Evolutionary conservation across 176 grass and related monocot genomes (phyloP).

Genomic region (Raddia distichophylla): DNA sequence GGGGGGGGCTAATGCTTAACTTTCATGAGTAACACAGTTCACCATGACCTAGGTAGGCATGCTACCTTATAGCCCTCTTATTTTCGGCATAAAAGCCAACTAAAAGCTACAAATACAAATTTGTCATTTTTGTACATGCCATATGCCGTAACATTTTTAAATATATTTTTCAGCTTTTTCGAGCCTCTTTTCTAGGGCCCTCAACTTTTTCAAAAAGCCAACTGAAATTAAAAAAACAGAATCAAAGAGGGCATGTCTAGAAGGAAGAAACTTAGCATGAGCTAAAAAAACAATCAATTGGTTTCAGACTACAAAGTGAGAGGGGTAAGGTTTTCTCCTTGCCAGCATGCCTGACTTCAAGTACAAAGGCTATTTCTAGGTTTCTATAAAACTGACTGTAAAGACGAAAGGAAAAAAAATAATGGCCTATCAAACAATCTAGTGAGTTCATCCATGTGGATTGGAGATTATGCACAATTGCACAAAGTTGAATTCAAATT

Average conservation of each 20-base stretch:
- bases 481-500: neutral
- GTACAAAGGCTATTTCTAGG: conserved; percentile 13
- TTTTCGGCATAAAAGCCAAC: too few species aligned
- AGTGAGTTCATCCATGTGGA: neutral
- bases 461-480: neutral
- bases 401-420: neutral
- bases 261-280: neutral
- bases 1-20: neutral
- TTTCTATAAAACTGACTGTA: neutral
- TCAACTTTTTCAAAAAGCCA: too few species aligned
- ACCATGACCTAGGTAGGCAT: conserved; percentile 8
- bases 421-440: neutral
- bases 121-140: too few species aligned
- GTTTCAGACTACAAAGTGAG: neutral
- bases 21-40: neutral
- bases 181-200: too few species aligned
- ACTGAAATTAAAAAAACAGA: too few species aligned
- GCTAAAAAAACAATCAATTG: conserved; percentile 10
- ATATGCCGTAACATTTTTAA: too few species aligned
- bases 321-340: neutral
- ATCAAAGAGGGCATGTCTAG: neutral
- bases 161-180: too few species aligned
- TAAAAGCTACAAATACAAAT: too few species aligned
- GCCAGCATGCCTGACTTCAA: neutral
- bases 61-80: neutral